These are phyloP conservation scores for Chaetomiaceae sp. DNA, from an alignment of 2,329 filamentous ascomycete species.

Conservation along the genomic window DNA sequence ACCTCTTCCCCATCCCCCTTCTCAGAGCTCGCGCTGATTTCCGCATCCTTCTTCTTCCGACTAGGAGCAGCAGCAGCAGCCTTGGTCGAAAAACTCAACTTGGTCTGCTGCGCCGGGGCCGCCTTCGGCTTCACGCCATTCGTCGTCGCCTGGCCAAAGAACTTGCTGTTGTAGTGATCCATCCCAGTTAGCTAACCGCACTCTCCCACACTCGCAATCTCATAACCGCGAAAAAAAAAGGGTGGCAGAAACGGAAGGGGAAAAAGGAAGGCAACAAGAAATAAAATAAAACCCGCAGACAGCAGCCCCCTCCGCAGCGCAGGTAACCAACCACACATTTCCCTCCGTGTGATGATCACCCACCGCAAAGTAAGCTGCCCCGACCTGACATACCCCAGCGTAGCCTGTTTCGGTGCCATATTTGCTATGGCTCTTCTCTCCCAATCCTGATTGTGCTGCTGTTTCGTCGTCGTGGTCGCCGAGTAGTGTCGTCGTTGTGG, in stretches of 20 bases:
- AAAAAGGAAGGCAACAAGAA: not conserved
- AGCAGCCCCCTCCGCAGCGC: no score
- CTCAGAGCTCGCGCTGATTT: not conserved
- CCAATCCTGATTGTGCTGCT: not conserved
- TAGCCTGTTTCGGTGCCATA: constrained; percentile 67
- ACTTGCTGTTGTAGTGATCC: no score
- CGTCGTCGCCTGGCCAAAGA: constrained; percentile 70
- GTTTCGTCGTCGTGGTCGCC: not conserved
- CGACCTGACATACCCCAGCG: constrained; percentile 79
- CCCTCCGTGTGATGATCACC: no score
- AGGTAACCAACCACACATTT: no score
- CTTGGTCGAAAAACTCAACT: constrained; percentile 68
- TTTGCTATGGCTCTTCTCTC: not conserved
- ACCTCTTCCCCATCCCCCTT: constrained; percentile 11
- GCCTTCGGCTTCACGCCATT: constrained; percentile 54
- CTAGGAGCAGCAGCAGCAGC: constrained; percentile 24
- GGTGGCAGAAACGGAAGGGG: no score
- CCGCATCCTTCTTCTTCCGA: constrained; percentile 8
- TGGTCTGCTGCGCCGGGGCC: constrained; percentile 68
- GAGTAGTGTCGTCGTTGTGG: no score
- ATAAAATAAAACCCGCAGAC: no score
- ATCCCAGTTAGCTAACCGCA: constrained; percentile 20
- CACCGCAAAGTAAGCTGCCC: constrained; percentile 72
- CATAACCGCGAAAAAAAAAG: no score
- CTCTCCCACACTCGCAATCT: no score